Base-by-base conservation (phyloP, 495 filamentous ascomycete species). In the Pseudomonodictys pantanalensis region DNA sequence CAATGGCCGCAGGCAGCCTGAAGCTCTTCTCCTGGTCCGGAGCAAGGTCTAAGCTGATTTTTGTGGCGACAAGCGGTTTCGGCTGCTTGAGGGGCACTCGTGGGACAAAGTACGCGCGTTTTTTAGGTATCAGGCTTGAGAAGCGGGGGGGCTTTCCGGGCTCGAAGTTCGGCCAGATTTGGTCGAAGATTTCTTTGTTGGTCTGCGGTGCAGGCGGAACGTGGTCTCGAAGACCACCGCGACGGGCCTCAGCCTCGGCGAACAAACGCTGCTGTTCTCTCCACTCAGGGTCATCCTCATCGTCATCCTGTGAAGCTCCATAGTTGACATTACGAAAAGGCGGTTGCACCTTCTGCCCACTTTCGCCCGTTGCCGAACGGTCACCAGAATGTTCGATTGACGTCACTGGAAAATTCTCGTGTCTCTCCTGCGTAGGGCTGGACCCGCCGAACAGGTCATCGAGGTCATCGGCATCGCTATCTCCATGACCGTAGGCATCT, bases 1-100 rank as follows among this genome's bases (percentile, higher is more conserved):
- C 76, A 1, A 49, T 30, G 2, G 63, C 25, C 7, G 81, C 83
- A 3, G 80, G 78, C 1, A 91, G 81, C 35, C 80, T 83, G 70
- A 98, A 98, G 9, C 78, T 73, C 58, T 87, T 86, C 61, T 91
- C 86, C 64, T 93, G 86, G 66, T 97, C 93, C 44, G 79, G 78
- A 3, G 85, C 83, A 10, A 97, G 73, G 56, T 97, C 93, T 5
- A 97, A 74, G 56, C 84, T 89, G 45, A 95, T 78, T 71, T 97
- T 99, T 11, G 87, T 91, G 0, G 91, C 90, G 12, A 90, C 77
- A 17, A 96, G 77, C 1, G 87, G 80, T 68, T 89, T 96, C 18
- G 95, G 91, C 10, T 82, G 78, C 69, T 90, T 92, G 1, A 77
- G 26, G 1, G 88, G 88, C 39, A 81, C 78, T 69, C 90, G 89